Conservation (phyloP, 2,329 filamentous ascomycete species). For the Cladosporium sp. region DNA sequence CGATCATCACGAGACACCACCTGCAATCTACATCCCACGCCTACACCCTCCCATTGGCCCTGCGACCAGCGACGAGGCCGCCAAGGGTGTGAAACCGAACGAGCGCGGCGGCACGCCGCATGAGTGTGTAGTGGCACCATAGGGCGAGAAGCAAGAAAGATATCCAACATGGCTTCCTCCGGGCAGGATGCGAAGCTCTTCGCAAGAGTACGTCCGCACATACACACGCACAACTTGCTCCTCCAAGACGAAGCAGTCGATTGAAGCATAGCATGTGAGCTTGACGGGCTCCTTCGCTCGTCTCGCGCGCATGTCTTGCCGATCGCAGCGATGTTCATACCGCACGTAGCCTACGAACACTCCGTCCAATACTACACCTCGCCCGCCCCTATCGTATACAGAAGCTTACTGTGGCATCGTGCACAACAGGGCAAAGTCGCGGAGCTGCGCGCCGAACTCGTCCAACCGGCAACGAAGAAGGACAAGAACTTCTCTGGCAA, state of each 20-base stretch:
- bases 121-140: slow-evolving; percentile 18
- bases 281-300: neutral
- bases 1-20: slow-evolving; percentile 13
- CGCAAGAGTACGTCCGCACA: slow-evolving; percentile 72
- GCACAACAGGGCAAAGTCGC: slow-evolving; percentile 91
- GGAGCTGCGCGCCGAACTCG: slow-evolving; percentile 87
- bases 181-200: slow-evolving; percentile 99
- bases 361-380: slow-evolving; percentile 36
- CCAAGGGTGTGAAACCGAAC: slow-evolving; percentile 11
- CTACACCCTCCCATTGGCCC: slow-evolving; percentile 12
- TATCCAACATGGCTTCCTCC: slow-evolving; percentile 59
- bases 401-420: slow-evolving; percentile 49
- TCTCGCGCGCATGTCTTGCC: neutral
- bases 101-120: slow-evolving; percentile 18
- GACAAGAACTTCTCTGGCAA: slow-evolving; percentile 94
- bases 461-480: slow-evolving; percentile 74
- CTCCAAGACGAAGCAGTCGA: neutral
- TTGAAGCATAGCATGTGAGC: slow-evolving; percentile 12
- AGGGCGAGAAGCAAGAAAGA: slow-evolving; percentile 8
- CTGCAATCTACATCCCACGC: slow-evolving; percentile 15
- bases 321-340: slow-evolving; percentile 39
- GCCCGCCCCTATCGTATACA: slow-evolving; percentile 19
- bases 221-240: neutral
- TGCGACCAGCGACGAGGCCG: neutral
- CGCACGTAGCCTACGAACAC: slow-evolving; percentile 33